A percentile compares a stretch with the other conserved stretches of the same genome.
Conservation (phyloP, 2,329 filamentous ascomycete genomes). For the Epichloe coenophiala region DNA sequence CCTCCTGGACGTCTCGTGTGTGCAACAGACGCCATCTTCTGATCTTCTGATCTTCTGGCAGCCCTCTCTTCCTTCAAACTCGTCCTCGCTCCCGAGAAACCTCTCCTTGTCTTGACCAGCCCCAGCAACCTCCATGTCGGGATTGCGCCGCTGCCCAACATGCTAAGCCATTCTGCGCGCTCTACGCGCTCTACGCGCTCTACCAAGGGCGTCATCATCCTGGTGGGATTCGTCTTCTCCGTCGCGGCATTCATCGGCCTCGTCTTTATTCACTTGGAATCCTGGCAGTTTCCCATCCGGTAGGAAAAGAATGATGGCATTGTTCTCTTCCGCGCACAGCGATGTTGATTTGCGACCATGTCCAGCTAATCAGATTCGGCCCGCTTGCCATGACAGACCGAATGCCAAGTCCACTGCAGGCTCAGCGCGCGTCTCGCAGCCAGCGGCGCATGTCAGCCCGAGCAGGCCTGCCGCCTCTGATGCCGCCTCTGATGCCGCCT, state of each 20-base stretch:
- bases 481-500: no score
- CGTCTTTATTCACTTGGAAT: conserved; percentile 19
- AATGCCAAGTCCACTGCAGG: not conserved
- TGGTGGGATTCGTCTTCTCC: conserved; percentile 19
- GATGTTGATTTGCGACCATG: not conserved
- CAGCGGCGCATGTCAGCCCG: not conserved
- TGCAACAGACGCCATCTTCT: no score
- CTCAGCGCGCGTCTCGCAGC: not conserved
- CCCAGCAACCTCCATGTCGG: not conserved
- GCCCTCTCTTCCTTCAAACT: no score
- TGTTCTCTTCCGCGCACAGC: not conserved
- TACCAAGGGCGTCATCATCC: conserved; percentile 16
- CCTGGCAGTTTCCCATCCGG: conserved; percentile 12
- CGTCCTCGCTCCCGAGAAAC: no score
- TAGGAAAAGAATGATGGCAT: conserved; percentile 3
- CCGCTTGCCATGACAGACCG: not conserved
- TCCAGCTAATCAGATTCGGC: not conserved
- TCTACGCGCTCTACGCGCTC: conserved; percentile 21
- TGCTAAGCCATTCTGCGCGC: conserved; percentile 17
- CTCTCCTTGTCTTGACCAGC: not conserved
- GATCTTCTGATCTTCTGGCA: no score
- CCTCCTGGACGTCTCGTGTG: no score
- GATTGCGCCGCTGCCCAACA: conserved; percentile 5
- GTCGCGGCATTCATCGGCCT: conserved; percentile 19
- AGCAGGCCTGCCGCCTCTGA: not conserved